Conservation (phyloP, 495 filamentous ascomycete species). For the Pyrenula massariospora region DNA sequence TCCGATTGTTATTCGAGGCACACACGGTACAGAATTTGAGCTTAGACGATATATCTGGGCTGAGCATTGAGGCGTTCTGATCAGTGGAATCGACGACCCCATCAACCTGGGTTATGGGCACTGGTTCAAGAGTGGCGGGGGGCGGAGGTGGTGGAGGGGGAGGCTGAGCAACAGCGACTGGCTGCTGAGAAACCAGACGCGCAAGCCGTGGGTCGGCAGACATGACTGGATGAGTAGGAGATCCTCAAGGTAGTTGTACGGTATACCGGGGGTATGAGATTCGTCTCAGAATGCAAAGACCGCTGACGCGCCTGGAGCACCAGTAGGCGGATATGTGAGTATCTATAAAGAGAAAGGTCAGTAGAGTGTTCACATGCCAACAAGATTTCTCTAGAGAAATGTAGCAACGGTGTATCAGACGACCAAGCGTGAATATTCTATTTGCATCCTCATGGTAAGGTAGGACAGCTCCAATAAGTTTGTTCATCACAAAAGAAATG, state of each 20-base stretch:
- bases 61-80: constrained; percentile 34
- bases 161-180: background rate
- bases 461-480: constrained; percentile 99
- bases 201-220: constrained; percentile 44
- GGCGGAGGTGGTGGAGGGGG: constrained; percentile 35
- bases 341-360: too few species aligned
- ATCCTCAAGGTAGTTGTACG: too few species aligned
- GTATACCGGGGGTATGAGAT: too few species aligned
- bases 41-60: constrained; percentile 51
- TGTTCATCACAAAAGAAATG: constrained; percentile 43
- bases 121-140: constrained; percentile 39
- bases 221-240: too few species aligned
- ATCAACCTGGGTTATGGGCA: constrained; percentile 9
- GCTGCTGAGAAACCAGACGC: constrained; percentile 23
- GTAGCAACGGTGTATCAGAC: constrained; percentile 1
- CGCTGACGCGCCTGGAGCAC: too few species aligned
- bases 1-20: constrained; percentile 93
- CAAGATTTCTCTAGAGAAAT: too few species aligned
- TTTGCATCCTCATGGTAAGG: constrained; percentile 40
- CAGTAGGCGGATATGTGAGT: too few species aligned
- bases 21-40: constrained; percentile 98
- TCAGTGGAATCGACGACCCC: constrained; percentile 27
- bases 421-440: constrained; percentile 8
- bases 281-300: too few species aligned
- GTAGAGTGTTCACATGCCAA: too few species aligned